Percentiles rank a stretch among this genome's conserved stretches.
Evolutionary conservation across 2,329 filamentous ascomycete genomes (phyloP).

Genomic region (Tolypocladium paradoxum): DNA sequence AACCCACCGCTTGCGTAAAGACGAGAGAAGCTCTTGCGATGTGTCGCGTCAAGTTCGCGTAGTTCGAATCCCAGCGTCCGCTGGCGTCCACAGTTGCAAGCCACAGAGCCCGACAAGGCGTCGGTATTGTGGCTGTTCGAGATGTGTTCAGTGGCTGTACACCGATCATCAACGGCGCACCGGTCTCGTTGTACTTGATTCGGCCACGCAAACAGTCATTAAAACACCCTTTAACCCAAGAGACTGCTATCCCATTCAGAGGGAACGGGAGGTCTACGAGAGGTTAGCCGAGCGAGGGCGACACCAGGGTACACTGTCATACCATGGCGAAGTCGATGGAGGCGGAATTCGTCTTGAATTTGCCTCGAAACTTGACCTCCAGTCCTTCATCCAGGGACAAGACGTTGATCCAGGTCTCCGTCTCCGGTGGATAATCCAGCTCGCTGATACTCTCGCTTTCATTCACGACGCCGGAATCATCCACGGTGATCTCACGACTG

Average conservation of each 20-base stretch:
- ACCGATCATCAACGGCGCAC: too few relatives aligned
- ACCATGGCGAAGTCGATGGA: slow-evolving; percentile 1
- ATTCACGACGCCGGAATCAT: slow-evolving; percentile 3
- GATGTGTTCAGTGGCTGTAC: too few relatives aligned
- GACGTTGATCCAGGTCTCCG: neutral
- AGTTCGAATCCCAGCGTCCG: too few relatives aligned
- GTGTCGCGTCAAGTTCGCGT: too few relatives aligned
- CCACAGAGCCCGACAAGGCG: too few relatives aligned
- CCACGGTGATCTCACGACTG: slow-evolving; percentile 2
- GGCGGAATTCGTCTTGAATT: slow-evolving; percentile 3
- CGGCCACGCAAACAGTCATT: slow-evolving; percentile 3
- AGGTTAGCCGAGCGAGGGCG: neutral
- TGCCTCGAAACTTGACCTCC: slow-evolving; percentile 1
- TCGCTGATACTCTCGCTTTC: slow-evolving; percentile 1
- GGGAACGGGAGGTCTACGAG: slow-evolving; percentile 2
- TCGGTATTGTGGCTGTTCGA: too few relatives aligned
- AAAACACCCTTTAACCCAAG: neutral
- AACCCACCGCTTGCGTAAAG: too few relatives aligned
- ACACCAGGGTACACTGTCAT: neutral
- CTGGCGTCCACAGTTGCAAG: too few relatives aligned
- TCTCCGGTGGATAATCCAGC: slow-evolving; percentile 3
- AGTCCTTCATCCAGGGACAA: slow-evolving; percentile 1
- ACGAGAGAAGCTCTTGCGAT: too few relatives aligned
- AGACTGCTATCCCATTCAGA: neutral
- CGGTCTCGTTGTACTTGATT: slow-evolving; percentile 2